Evolutionary conservation across 352 stramenopile genomes (phyloP), one percentile per base, ranked within the genome.

Genomic region (Blastocystis hominis): DNA sequence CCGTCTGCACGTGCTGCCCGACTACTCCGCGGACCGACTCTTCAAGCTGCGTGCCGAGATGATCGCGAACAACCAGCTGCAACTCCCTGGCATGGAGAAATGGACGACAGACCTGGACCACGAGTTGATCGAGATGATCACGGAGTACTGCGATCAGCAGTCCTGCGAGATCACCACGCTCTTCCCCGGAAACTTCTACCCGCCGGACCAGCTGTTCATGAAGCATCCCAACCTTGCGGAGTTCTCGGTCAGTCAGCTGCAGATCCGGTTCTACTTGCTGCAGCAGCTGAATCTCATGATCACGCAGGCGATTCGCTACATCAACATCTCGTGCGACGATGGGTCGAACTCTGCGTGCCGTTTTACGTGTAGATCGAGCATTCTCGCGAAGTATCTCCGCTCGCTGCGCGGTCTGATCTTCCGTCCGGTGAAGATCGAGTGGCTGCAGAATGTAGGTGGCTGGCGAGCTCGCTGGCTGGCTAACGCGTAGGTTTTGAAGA

Each of bases 281-380:
- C 77, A 87, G 66, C 66, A 38, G 40, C 36, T 87, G 20, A 87
- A 87, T 34, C 47, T 78, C 7, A 87, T 68, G 66, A 34, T 87
- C 13, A 40, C 20, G 2, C 55, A 87, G 10, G 46, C 24, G 38
- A 24, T 87, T 20, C 66, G 55, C 38, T 87, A 77, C 63, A 64
- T 87, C 50, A 87, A 87, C 50, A 87, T 87, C 9, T 84, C 72
- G 15, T 84, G 72, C 56, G 56, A 68, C n/a, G 72, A 84, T 46
- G 3, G 24, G 72, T 84, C 44, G 3, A 53, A 13, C 4, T 40
- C 20, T 7, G 2, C 13, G 24, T 0, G 30, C 3, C 17, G 66
- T 3, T 44, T 87, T 13, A 62, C 30, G 15, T 34, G 5, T 87
- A 87, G 77, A 10, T 15, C 66, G 10, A 63, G 38, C 17, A 76